Percentiles rank a stretch among this genome's conserved stretches.
phyloP scores from a whole-genome alignment of 1,139 yeast species.

The Neolecta irregularis region DNA sequence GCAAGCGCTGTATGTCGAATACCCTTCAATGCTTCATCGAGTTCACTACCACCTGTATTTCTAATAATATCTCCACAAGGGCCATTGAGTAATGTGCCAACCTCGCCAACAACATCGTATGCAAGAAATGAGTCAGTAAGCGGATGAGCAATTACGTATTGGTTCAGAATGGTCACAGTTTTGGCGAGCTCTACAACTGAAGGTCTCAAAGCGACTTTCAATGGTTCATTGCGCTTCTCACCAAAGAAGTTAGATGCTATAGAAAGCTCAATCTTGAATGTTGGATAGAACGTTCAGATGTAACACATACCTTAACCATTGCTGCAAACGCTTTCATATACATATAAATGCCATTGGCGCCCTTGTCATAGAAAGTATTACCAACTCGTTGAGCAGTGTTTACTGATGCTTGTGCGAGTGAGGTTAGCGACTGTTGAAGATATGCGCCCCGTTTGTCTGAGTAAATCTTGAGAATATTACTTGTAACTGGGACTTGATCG shows the following conservation, averaged over 20 bases:
- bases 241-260: constrained; percentile 8
- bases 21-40: constrained; percentile 4
- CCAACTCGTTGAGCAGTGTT: constrained; percentile 8
- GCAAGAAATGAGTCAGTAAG: constrained; percentile 9
- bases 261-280: constrained; percentile 4
- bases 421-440: constrained; percentile 8
- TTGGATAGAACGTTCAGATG: neutral
- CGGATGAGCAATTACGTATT: constrained; percentile 7
- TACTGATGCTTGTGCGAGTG: constrained; percentile 9
- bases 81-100: neutral
- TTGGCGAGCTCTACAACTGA: constrained; percentile 7
- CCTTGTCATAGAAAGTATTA: constrained; percentile 9
- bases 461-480: constrained; percentile 1
- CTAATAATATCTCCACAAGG: constrained; percentile 4
- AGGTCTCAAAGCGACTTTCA: constrained; percentile 4
- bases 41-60: constrained; percentile 7
- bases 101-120: constrained; percentile 10
- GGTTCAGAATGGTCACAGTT: constrained; percentile 8
- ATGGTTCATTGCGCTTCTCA: constrained; percentile 6
- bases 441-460: constrained; percentile 5
- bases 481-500: neutral
- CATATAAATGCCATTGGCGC: constrained; percentile 11
- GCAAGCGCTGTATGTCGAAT: constrained; percentile 5
- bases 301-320: constrained; percentile 6
- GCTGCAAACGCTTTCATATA: constrained; percentile 11